Base-by-base conservation (phyloP, 1,284 basidiomycete genomes). In the Volvariella volvacea region DNA sequence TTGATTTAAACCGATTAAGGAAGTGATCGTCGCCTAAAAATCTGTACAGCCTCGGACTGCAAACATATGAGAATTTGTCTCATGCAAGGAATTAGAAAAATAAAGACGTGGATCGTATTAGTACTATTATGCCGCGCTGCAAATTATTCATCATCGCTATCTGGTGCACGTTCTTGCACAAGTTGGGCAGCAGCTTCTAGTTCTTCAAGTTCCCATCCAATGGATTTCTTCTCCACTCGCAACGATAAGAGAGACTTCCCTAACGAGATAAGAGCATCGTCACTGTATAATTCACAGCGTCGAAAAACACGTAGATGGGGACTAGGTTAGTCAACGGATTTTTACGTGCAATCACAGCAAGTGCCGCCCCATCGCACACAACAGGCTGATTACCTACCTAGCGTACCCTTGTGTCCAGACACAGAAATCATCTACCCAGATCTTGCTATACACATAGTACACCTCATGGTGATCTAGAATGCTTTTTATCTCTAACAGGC, bases 351-450 rank as follows among this genome's bases (percentile, higher is more conserved):
- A 12, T 12, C 25, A 12, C 12, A 6, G 25, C 25, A 28, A 28
- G 6, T 28, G 6, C 25, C 12, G 25, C 12, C 25, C 6, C 25
- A 42, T 45, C n/a, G n/a, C 36, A 48, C 10, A 37, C 33, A 14
- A 30, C n/a, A 44, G 6, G 22, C 41, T 45, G 44, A 22, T 22
- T 12, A 61, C 70, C 52, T 51, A 81, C 87, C 70, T 76, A 20
- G 80, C 76, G 55, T 70, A 68, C 12, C 72, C 66, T 54, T 85
- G 82, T 31, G 74, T 66, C 87, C 87, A 89, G 14, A 79, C 71
- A 53, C 82, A 85, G 54, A 86, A 81, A 56, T 89, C 88, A 51
- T 88, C 82, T 33, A 88, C 51, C 87, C 87, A 90, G 36, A 89
- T 74, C 57, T 87, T 88, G 60, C 77, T 82, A 60, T 88, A 90